Evolutionary conservation across 1,284 basidiomycete species (phyloP), one percentile per base, ranked within the genome.

Genomic region (Xerocomus cyaneibrunnescens): DNA sequence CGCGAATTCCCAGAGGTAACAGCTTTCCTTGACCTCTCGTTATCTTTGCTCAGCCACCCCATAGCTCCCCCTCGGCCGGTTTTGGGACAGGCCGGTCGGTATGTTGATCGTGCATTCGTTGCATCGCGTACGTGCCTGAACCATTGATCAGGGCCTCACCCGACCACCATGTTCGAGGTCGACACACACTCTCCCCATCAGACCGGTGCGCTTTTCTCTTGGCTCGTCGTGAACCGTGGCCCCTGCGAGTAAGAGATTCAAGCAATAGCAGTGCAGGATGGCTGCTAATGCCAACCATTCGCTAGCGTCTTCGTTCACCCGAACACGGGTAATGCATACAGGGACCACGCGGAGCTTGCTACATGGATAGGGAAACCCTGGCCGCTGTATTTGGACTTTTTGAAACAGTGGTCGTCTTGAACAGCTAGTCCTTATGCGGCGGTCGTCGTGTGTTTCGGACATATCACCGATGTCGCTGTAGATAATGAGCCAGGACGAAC

Each of bases 321-420:
- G 0, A 89, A 90, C 67, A 89, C 87, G 4, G 73, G 76, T 28
- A 71, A 87, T 57, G 49, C 74, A 2, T 71, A 75, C 57, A 74
- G 58, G 51, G 88, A 89, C 60, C 87, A 89, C 58, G 83, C 84
- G 0, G 79, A 83, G 54, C 70, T 80, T 2, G 77, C 76, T 49
- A 77, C 83, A 0, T 90, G 87, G 88, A 86, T 90, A 66, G 87
- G 87, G 7, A 73, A 65, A 40, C 74, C 76, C 5, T 84, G 80
- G 74, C 80, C 83, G 0, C 62, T 89, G 40, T 62, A 77, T 48
- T 62, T 73, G 2, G 76, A 79, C 6, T 58, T 76, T 45, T 52
- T 78, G 54, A 51, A 25, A 21, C 32, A 34, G 17, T 22, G 14
- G 12, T 10, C 27, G 8, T 30, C 28, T 30, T 30, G 27, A n/a